Evolutionary conservation across 345 rosid genomes (phyloP).

Genomic region (Heritiera fomes): DNA sequence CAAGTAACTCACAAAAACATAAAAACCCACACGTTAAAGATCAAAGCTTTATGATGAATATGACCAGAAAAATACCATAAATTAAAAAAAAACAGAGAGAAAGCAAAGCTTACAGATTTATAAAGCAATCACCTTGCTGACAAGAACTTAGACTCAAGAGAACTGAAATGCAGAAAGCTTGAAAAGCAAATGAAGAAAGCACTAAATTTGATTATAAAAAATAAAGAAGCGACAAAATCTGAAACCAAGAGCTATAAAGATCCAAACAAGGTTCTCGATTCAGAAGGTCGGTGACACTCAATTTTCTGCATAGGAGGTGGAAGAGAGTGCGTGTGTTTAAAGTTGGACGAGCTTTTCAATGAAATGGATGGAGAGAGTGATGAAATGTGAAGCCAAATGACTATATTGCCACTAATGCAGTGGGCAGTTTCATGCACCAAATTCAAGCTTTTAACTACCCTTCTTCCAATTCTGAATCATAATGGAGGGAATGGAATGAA

Average conservation of each 20-base stretch:
- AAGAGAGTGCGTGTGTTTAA: not conserved
- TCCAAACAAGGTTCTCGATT: not conserved
- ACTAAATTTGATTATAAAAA: not conserved
- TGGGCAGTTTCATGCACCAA: not conserved
- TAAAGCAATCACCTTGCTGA: slow-evolving; percentile 26
- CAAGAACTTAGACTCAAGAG: not conserved
- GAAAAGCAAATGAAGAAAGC: slow-evolving; percentile 7
- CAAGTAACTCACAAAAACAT: not conserved
- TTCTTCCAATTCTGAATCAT: slow-evolving; percentile 10
- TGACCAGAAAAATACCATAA: slow-evolving; percentile 10
- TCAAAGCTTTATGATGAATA: slow-evolving; percentile 2
- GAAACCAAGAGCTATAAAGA: slow-evolving; percentile 20
- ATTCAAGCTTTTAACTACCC: not conserved
- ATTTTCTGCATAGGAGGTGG: slow-evolving; percentile 18
- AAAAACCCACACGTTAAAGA: not conserved
- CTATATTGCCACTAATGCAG: slow-evolving; percentile 26
- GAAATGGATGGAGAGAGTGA: slow-evolving; percentile 30
- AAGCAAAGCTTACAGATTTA: not conserved
- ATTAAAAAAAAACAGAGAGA: not conserved
- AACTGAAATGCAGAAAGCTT: not conserved
- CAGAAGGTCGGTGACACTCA: slow-evolving; percentile 18
- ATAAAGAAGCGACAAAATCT: slow-evolving; percentile 16
- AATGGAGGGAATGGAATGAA: slow-evolving; percentile 13
- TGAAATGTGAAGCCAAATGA: slow-evolving; percentile 10
- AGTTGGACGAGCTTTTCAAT: slow-evolving; percentile 26